Base-by-base conservation (phyloP, 495 filamentous ascomycete species). In the Delitschia confertaspora region DNA sequence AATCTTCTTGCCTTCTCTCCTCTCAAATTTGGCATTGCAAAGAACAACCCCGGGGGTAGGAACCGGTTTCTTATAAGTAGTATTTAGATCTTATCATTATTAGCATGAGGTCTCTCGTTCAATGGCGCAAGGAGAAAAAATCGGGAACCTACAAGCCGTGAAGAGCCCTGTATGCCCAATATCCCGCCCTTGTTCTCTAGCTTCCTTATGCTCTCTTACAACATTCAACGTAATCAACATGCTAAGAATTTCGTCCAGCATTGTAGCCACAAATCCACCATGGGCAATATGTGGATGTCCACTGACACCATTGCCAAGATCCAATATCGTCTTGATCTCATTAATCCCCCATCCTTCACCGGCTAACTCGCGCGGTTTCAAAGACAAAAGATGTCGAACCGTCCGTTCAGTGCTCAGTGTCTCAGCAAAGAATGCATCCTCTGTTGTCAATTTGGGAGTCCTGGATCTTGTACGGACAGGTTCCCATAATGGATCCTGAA, bases 161-260 rank as follows among this genome's bases (percentile, higher is more conserved):
- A 79, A 65, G 22, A 20, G 53, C 56, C 22, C 49, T 59, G 26
- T 11, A 13, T 2, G 42, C 8, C 45, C 55, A 2, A 41, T 33
- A 8, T 38, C 45, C 17, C 23, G 17, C 5, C 47, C 47, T 17
- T 29, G 35, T 22, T 22, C 38, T 16, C 41, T 42, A 16, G 16
- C 18, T 20, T 40, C 22, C 23, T n/a, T 22, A 45, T 26, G 41
- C 54, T 44, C 17, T 48, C 43, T 17, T 56, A 56, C 42, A n/a
- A 67, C 50, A 49, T 75, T 76, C n/a, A 66, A 38, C 10, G 63
- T 56, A 4, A 74, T 55, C 9, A 78, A 45, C 9, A 72, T 62
- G 0, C 76, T 76, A 52, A 72, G 69, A 4, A 61, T 59, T 48
- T 78, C 73, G 46, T 80, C 77, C 21, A 83, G 51, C 18, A 85